Base-by-base conservation (phyloP, 352 stramenopile genomes). In the Discostella stelligera region DNA sequence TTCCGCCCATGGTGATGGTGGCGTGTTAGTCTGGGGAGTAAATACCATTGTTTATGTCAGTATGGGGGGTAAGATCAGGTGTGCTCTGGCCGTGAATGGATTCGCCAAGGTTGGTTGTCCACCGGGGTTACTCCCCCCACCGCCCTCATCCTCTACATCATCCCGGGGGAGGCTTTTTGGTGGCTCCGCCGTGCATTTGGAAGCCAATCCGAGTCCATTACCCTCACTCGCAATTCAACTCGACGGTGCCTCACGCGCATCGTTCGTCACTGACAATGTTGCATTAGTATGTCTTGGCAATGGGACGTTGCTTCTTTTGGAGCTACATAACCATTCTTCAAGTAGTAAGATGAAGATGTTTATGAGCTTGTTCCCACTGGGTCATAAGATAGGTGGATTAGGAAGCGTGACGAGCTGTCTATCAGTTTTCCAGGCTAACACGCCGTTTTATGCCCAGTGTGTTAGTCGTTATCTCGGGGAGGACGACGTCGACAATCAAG, bases 121-220 rank as follows among this genome's bases (percentile, higher is more conserved):
- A 0, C 46, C 56, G 23, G 72, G 67, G 0, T 69, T 85, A 52
- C 50, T 85, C 21, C 72, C 73, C 44, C 66, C 65, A 48, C 60
- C 77, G 0, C 37, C 37, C 11, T 8, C 37, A 32, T 44, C 37
- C 7, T 44, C 37, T 32, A 6, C 27, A 32, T 21, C 20, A 3
- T n/a, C 18, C 50, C 14, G 32, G 20, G 52, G 41, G 27, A 25
- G 32, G 14, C 16, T 7, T 23, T n/a, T 20, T 4, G 20, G 49
- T n/a, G 53, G 61, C 2, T 37, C 54, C 30, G 30, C 61, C 9
- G 64, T 71, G 54, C 50, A 75, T 74, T 54, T 84, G 23, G 58
- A 76, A 63, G 41, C 78, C 46, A 93, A 93, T 76, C 82, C 84
- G 5, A 85, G 65, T 54, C 88, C 88, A 16, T 76, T 93, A 55